Base-by-base conservation (phyloP, 108 stramenopile genomes). In the Nitzschia sp. region DNA sequence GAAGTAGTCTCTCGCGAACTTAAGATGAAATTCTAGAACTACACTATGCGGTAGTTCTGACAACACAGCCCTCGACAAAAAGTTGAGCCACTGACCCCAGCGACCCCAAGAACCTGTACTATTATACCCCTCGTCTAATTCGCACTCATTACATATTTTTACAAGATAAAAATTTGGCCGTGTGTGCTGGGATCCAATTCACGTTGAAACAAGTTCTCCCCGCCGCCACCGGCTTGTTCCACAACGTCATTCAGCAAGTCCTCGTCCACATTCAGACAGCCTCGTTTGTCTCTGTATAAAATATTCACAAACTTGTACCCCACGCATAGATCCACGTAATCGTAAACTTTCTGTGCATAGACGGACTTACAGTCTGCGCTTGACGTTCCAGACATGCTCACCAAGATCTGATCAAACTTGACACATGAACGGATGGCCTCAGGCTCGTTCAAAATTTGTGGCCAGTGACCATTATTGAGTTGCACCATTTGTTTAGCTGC, bases 331-430 rank as follows among this genome's bases (percentile, higher is more conserved):
- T 88, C 82, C 4, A 53, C 57, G 9, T 60, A 58, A 38, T 80
- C 80, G 64, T 88, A 92, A 1, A 81, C 74, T 25, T 88, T 78
- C 60, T 88, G 87, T 21, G 77, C 82, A 71, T 88, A 92, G 0
- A 92, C 87, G 0, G 76, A 52, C 32, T 63, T 75, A 8, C 72
- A 85, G 71, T 72, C 77, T 30, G 76, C 76, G 60, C 88, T 85
- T 58, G 83, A 83, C 1, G 84, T 87, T 17, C 91, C 91, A 44
- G 62, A 67, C 32, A 88, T 32, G 66, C 71, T 85, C 19, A 85
- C 82, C 27, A 89, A 52, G 36, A 92, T 79, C 41, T 85, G 85
- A 63, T 83, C 78, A 69, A 92, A 89, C 32, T 86, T 64, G 22
- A 92, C 45, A 54, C 69, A 60, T 21, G 75, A 70, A 17, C 85